Percentiles rank a stretch among this genome's conserved stretches.
These are phyloP conservation scores for Colletotrichum lentis DNA, from an alignment of 2,329 filamentous ascomycete species.

Conservation along the genomic window DNA sequence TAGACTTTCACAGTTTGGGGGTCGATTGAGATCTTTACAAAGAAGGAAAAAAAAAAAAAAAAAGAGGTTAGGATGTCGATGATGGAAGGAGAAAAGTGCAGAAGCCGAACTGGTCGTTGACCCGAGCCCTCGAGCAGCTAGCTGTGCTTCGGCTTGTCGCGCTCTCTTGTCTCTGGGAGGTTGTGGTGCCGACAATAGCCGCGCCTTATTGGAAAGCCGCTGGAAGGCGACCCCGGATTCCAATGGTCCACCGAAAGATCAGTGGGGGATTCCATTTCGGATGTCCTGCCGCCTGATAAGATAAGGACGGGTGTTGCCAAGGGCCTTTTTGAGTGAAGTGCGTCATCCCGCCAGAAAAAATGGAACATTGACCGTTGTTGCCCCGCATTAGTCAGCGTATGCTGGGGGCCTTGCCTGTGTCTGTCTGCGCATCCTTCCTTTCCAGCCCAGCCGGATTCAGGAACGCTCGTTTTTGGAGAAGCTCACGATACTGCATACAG, in stretches of 20 bases:
- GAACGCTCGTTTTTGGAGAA: conserved; percentile 13
- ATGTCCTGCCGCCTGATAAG: conserved; percentile 16
- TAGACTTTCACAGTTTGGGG: not conserved
- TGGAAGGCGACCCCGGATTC: conserved; percentile 30
- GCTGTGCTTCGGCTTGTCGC: conserved; percentile 24
- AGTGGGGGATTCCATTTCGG: not conserved
- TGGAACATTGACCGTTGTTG: conserved; percentile 5
- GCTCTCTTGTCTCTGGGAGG: not conserved
- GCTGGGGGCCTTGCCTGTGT: not conserved
- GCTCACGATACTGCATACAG: conserved; percentile 17
- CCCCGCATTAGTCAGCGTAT: conserved; percentile 35
- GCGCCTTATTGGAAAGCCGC: conserved; percentile 26
- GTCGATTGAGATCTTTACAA: conserved; percentile 9
- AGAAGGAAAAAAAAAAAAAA: not conserved
- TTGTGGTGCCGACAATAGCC: conserved; percentile 34
- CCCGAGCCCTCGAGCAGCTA: conserved; percentile 35
- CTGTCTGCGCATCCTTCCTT: conserved; percentile 26
- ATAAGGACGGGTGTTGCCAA: conserved; percentile 1
- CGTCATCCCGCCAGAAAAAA: conserved; percentile 23
- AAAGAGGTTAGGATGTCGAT: not conserved
- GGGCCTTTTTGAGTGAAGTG: not conserved
- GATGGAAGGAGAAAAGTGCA: conserved; percentile 5
- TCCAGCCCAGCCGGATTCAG: conserved; percentile 21
- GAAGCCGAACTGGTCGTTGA: not conserved
- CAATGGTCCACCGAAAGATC: conserved; percentile 1